Percentiles rank a stretch among this genome's conserved stretches.
phyloP scores from a whole-genome alignment of 306 rosid genomes.

The Cicer yamashitae region DNA sequence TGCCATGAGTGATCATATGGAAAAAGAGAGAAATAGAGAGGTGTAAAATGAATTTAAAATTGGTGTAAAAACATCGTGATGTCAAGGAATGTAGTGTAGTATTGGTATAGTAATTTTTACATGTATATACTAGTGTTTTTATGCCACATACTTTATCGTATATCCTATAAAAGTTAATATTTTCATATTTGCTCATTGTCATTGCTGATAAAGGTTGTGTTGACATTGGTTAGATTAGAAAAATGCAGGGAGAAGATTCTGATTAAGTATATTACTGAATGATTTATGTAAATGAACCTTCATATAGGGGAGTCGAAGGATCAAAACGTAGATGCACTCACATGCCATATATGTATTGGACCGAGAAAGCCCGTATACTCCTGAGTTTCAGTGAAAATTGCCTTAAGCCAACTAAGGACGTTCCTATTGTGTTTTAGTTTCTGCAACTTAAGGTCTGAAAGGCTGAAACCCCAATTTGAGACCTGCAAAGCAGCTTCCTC shows the following conservation, averaged over 20 bases:
- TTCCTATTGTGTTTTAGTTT: constrained; percentile 61
- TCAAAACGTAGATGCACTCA: constrained; percentile 52
- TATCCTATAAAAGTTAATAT: not conserved
- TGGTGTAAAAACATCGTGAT: not conserved
- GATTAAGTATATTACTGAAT: not conserved
- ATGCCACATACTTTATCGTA: not conserved
- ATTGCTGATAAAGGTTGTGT: constrained; percentile 25
- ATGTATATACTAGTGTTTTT: not conserved
- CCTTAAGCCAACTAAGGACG: constrained; percentile 73
- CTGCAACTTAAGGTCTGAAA: constrained; percentile 86
- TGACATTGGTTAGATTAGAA: constrained; percentile 16
- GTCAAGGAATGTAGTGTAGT: constrained; percentile 18
- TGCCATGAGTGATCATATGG: not conserved
- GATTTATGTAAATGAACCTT: constrained; percentile 36
- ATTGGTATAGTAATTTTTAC: not conserved
- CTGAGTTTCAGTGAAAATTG: constrained; percentile 60
- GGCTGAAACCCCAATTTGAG: constrained; percentile 95
- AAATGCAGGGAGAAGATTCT: constrained; percentile 28
- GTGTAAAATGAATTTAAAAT: not conserved
- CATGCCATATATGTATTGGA: constrained; percentile 99
- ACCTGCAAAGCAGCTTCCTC: constrained; percentile 94
- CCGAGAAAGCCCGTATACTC: constrained; percentile 91
- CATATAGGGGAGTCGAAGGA: not conserved
- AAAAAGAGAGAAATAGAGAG: not conserved
- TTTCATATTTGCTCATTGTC: not conserved